Evolutionary conservation across 805 yeast species (phyloP), one percentile per base, ranked within the genome.

Genomic region (Candida corydali): DNA sequence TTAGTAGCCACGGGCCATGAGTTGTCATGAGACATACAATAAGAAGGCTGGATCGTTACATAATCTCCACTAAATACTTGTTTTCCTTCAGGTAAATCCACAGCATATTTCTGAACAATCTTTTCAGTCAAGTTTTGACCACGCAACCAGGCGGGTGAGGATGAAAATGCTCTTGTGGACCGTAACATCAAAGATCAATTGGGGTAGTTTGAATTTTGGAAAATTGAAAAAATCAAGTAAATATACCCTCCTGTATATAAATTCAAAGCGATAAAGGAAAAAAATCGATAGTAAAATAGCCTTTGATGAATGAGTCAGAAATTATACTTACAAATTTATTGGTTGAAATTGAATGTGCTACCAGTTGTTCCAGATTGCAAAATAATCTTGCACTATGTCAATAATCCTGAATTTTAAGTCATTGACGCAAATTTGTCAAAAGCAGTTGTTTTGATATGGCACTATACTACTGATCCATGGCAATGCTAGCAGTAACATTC

Each of bases 1-100:
- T 93, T 93, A 55, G 91, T 73, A 1, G 98, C 98, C 12, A 93
- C 97, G 1, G 99, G 99, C 98, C 99, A 94, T 29, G 97, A 82
- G 64, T 93, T 93, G 62, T 93, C 99, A 61, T 93, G 99, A 11
- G 98, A 87, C 99, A 93, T 93, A 61, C 97, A 94, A 66, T 93
- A 95, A 3, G 95, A 91, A 3, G 99, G 99, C 52, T 70, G 75
- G 55, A 93, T 91, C 2, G 96, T 78, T 35, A 94, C 98, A 63
- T 89, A 93, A 65, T 93, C 99, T 10, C 98, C 98, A 32, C 86
- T 73, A 50, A 70, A 80, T 25, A 93, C 96, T 37, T 68, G 56
- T 57, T 93, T 91, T 20, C 78, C 81, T n/a, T 30, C 86, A 7
- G 42, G 25, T 17, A 39, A 59, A 3, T 91, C 95, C 8, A 89